These are phyloP conservation scores for Candida arabinofermentans DNA, from an alignment of 805 yeast species.

Conservation along the genomic window DNA sequence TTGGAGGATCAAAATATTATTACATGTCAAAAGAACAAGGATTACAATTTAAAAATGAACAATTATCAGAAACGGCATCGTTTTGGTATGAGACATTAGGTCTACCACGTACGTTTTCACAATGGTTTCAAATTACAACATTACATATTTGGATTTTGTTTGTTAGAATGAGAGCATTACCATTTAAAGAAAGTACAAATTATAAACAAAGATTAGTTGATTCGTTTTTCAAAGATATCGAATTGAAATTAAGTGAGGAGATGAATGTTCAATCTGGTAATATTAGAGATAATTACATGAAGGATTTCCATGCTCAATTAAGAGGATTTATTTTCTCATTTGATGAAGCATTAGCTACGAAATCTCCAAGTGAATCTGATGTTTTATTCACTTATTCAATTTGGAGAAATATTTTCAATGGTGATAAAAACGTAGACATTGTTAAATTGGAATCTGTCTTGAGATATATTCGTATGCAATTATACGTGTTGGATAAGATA, in stretches of 20 bases:
- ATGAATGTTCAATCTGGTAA: constrained; percentile 79
- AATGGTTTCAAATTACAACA: constrained; percentile 91
- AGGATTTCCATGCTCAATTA: constrained; percentile 86
- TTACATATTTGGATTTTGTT: constrained; percentile 92
- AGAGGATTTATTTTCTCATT: constrained; percentile 86
- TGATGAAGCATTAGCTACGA: constrained; percentile 84
- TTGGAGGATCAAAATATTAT: constrained; percentile 86
- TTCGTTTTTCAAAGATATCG: constrained; percentile 85
- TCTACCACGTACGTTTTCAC: constrained; percentile 84
- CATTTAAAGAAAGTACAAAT: constrained; percentile 79
- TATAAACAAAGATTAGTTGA: constrained; percentile 92
- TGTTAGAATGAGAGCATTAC: constrained; percentile 95
- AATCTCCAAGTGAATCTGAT: too few relatives aligned
- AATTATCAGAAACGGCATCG: constrained; percentile 64
- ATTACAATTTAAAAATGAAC: constrained; percentile 68
- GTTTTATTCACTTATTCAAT: constrained; percentile 71
- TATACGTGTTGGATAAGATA: constrained; percentile 80
- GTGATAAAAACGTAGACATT: constrained; percentile 74
- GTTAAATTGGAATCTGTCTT: constrained; percentile 83
- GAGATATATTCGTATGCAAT: constrained; percentile 85
- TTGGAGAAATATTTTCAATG: constrained; percentile 91
- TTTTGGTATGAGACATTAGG: constrained; percentile 84
- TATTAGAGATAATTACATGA: constrained; percentile 78
- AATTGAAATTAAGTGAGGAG: constrained; percentile 77
- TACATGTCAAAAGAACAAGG: constrained; percentile 87